A percentile compares a stretch with the other conserved stretches of the same genome.
Evolutionary conservation across 208 protist species (phyloP).

Genomic region (Naegleria lovaniensis): DNA sequence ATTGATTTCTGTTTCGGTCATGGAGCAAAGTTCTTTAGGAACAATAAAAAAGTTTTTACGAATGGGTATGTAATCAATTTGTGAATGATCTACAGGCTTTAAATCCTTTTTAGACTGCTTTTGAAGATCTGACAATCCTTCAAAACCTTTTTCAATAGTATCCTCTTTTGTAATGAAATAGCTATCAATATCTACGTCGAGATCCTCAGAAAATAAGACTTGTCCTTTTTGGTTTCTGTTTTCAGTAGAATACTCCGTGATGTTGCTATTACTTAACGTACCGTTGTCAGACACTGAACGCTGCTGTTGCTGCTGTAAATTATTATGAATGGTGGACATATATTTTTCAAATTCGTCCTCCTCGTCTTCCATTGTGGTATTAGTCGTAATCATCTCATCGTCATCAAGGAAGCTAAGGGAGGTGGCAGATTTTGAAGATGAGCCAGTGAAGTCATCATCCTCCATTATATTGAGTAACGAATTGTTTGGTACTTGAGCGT

Average conservation of each 20-base stretch:
- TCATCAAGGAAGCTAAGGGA: not conserved
- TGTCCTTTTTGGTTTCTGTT: not conserved
- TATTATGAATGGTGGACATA: not conserved
- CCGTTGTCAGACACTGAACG: not conserved
- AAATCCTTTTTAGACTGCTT: slow-evolving; percentile 32
- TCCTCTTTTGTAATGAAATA: slow-evolving; percentile 11
- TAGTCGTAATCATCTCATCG: not conserved
- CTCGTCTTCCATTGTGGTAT: not conserved
- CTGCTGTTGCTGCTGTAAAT: not conserved
- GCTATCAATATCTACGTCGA: not conserved
- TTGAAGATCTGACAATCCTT: not conserved
- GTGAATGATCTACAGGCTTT: slow-evolving; percentile 37
- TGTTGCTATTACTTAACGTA: not conserved
- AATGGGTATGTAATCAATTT: slow-evolving; percentile 35
- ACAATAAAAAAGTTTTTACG: slow-evolving; percentile 71
- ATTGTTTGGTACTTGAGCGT: not conserved
- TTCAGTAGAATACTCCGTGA: not conserved
- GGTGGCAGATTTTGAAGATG: not conserved
- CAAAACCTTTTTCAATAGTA: not conserved
- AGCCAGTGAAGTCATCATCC: not conserved
- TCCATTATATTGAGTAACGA: not conserved
- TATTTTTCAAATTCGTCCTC: not conserved
- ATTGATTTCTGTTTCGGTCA: slow-evolving; percentile 57
- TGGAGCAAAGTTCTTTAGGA: slow-evolving; percentile 57
- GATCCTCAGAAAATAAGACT: not conserved